Percentiles rank a stretch among this genome's conserved stretches.
Conservation (phyloP, 768 basidiomycete genomes). For the Rhizopogon vulgaris region DNA sequence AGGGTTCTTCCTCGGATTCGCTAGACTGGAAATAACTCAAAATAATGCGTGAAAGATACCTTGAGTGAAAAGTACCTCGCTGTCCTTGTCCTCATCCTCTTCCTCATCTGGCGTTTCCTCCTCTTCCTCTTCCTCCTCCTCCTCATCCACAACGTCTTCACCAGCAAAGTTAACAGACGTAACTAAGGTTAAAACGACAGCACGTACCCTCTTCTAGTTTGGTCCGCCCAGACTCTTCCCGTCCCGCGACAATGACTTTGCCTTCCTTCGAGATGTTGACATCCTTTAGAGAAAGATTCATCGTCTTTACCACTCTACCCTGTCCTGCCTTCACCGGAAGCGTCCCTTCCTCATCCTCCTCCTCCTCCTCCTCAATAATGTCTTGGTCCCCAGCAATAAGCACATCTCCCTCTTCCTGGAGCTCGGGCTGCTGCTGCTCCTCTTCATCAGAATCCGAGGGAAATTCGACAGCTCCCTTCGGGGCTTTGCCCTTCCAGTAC, state of each 20-base stretch:
- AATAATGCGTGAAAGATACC: constrained; percentile 3
- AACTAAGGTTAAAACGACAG: constrained; percentile 12
- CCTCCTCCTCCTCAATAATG: constrained; percentile 38
- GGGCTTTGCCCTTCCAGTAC: constrained; percentile 88
- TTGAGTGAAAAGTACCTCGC: constrained; percentile 34
- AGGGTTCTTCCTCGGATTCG: constrained; percentile 75
- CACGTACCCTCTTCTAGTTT: constrained; percentile 45
- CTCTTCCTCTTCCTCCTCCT: constrained; percentile 42
- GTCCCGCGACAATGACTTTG: constrained; percentile 73
- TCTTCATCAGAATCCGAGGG: constrained; percentile 65
- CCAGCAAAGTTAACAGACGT: constrained; percentile 1
- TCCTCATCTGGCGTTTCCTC: constrained; percentile 34
- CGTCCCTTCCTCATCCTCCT: constrained; percentile 40
- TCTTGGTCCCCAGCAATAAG: constrained; percentile 55
- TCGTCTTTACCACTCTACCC: constrained; percentile 38
- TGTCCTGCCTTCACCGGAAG: constrained; percentile 32
- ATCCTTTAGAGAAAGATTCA: constrained; percentile 73
- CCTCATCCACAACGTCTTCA: constrained; percentile 18
- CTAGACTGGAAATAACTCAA: constrained; percentile 52
- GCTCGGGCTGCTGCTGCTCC: constrained; percentile 31
- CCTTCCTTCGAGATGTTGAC: constrained; percentile 79
- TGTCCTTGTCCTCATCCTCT: constrained; percentile 23
- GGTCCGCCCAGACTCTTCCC: constrained; percentile 74
- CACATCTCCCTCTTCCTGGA: constrained; percentile 52
- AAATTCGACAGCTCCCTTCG: constrained; percentile 58